These are phyloP conservation scores for Fereydounia khargensis DNA, from an alignment of 1,284 basidiomycete species.

Conservation along the genomic window DNA sequence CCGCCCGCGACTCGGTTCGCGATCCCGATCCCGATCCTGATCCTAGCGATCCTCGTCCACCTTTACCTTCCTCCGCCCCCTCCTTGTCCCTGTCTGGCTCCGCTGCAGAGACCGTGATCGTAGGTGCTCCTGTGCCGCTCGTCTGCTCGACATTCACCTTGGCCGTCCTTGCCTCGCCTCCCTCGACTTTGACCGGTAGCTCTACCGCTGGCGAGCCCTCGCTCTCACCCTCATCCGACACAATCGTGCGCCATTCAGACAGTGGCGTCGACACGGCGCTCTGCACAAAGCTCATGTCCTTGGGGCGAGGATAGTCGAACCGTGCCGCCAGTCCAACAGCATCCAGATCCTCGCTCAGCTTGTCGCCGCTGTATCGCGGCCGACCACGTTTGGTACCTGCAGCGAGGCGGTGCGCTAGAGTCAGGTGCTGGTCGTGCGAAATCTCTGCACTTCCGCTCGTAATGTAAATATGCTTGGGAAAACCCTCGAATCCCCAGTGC, in stretches of 20 bases:
- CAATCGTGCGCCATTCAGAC: no score
- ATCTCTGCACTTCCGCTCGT: conserved; percentile 46
- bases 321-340: conserved; percentile 31
- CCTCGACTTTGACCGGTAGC: background rate
- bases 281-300: no score
- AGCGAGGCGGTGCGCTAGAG: conserved; percentile 47
- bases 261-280: no score
- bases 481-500: conserved; percentile 46
- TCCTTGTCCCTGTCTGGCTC: no score
- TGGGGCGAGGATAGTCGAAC: conserved; percentile 31
- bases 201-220: conserved; percentile 5
- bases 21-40: no score
- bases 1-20: background rate
- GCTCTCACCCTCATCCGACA: conserved; percentile 4
- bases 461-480: conserved; percentile 41
- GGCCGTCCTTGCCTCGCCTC: conserved; percentile 5
- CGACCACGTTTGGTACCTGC: conserved; percentile 26
- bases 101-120: no score
- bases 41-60: no score
- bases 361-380: conserved; percentile 38
- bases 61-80: no score
- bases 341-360: conserved; percentile 16
- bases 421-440: conserved; percentile 49
- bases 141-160: background rate
- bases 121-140: no score